Evolutionary conservation across 108 stramenopile genomes (phyloP).

Genomic region (Skeletonema marinoi): DNA sequence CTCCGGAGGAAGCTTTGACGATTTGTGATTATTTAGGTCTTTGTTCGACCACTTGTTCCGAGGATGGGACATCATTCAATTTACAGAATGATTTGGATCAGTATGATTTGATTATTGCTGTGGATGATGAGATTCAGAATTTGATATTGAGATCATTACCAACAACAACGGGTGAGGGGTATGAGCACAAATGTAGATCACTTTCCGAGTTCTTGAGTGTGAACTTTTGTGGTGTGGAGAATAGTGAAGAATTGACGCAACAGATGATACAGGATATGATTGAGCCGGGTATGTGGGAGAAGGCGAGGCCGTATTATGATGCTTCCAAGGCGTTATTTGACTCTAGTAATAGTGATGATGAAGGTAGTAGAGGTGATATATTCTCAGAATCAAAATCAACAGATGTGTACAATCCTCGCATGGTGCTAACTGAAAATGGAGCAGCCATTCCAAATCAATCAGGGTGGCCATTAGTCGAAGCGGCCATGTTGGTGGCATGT

Average conservation of each 20-base stretch:
- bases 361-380: background rate
- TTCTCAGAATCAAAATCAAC: slow-evolving; percentile 3
- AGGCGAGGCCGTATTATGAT: slow-evolving; percentile 6
- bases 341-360: background rate
- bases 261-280: slow-evolving; percentile 1
- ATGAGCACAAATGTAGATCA: slow-evolving; percentile 2
- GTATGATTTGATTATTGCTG: slow-evolving; percentile 12
- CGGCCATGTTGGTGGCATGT: slow-evolving; percentile 19
- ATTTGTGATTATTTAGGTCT: background rate
- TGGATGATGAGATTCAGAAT: slow-evolving; percentile 13
- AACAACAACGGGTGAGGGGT: background rate
- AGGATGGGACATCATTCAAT: slow-evolving; percentile 7
- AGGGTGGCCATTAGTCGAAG: slow-evolving; percentile 8
- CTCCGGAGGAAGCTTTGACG: slow-evolving; percentile 3
- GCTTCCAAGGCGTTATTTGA: background rate
- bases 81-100: slow-evolving; percentile 8
- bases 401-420: slow-evolving; percentile 6
- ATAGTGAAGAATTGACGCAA: background rate
- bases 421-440: slow-evolving; percentile 1
- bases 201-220: slow-evolving; percentile 7
- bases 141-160: slow-evolving; percentile 16
- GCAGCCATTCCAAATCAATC: slow-evolving; percentile 6
- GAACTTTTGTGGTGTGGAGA: slow-evolving; percentile 11
- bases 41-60: background rate
- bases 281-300: slow-evolving; percentile 13